A percentile compares a stretch with the other conserved stretches of the same genome.
Conservation (phyloP, 2,329 filamentous ascomycete genomes). For the Epichloe bromicola region DNA sequence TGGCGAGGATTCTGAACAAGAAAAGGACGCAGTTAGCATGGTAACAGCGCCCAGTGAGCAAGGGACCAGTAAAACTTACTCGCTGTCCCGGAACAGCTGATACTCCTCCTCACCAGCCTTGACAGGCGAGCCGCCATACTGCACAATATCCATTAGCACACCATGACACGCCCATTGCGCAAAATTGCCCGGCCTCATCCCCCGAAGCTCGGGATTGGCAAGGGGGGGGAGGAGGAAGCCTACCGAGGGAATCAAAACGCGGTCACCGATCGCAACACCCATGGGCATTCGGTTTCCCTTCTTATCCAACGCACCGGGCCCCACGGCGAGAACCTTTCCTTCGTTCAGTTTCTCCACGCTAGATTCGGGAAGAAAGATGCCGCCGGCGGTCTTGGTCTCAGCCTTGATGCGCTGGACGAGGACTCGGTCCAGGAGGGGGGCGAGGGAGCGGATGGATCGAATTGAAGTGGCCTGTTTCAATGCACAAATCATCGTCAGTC, state of each 20-base stretch:
- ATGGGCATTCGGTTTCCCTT: slow-evolving; percentile 79
- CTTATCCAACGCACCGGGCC: slow-evolving; percentile 76
- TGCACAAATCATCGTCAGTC: no score
- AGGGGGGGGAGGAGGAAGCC: slow-evolving; percentile 15
- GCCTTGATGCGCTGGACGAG: slow-evolving; percentile 97
- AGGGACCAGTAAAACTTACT: slow-evolving; percentile 50
- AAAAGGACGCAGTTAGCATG: not conserved
- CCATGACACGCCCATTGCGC: not conserved
- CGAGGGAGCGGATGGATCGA: slow-evolving; percentile 90
- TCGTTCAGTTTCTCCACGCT: slow-evolving; percentile 98
- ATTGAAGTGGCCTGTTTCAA: slow-evolving; percentile 51
- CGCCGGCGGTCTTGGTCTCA: slow-evolving; percentile 88
- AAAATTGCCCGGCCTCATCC: no score
- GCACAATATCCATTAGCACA: not conserved
- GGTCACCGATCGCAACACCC: slow-evolving; percentile 73
- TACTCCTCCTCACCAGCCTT: slow-evolving; percentile 98
- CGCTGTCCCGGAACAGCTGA: slow-evolving; percentile 90
- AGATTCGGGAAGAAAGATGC: slow-evolving; percentile 95
- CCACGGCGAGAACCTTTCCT: slow-evolving; percentile 89
- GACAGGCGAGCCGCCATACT: slow-evolving; percentile 89
- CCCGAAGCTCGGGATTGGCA: no score
- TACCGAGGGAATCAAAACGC: slow-evolving; percentile 92
- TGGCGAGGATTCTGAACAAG: slow-evolving; percentile 71
- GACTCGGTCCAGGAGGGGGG: slow-evolving; percentile 92
- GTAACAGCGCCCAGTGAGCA: not conserved